Evolutionary conservation across 441 rosid species (phyloP), one percentile per base, ranked within the genome.

Genomic region (Gossypium lobatum): DNA sequence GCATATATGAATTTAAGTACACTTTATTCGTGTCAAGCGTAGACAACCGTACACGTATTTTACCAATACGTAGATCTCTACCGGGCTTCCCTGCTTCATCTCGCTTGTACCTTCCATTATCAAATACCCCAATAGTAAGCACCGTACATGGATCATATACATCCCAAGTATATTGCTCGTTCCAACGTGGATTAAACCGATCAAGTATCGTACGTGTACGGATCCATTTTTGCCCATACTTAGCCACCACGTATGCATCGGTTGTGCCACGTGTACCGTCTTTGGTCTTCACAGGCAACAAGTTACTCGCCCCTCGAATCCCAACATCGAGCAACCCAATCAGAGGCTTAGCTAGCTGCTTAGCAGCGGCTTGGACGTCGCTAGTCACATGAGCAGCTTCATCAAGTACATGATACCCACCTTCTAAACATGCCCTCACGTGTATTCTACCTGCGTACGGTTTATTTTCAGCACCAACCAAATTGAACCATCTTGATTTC

Each of bases 401-500:
- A 16, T 89, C 93, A 3, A 87, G 75, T 80, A 89, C 91, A 76
- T 89, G 93, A 66, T 89, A 89, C 2, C 93, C 91, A 17, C 93
- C 93, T 68, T 89, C 89, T 68, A 87, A 77, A 50, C 89, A 89
- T 9, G 70, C 89, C 9, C 79, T 83, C 31, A 89, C 80, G 26
- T 89, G 89, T 57, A 89, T 89, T 70, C 93, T 82, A 16, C 93
- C 93, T 0, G 88, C 79, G 13, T 89, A 89, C 0, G 89, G 91
- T 59, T 79, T 80, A 0, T 45, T 81, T 73, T 87, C 89, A 4
- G 77, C 84, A 2, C 88, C 88, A 20, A 75, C 82, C 42, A 89
- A 77, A 76, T 89, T 89, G 70, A 93, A 93, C 98, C 98, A 93
- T 72, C 89, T 85, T 0, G 93, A 93, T 62, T 85, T 89, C 2